These are phyloP conservation scores for Talaromyces sp. DNA, from an alignment of 2,329 filamentous ascomycete genomes.

Conservation along the genomic window DNA sequence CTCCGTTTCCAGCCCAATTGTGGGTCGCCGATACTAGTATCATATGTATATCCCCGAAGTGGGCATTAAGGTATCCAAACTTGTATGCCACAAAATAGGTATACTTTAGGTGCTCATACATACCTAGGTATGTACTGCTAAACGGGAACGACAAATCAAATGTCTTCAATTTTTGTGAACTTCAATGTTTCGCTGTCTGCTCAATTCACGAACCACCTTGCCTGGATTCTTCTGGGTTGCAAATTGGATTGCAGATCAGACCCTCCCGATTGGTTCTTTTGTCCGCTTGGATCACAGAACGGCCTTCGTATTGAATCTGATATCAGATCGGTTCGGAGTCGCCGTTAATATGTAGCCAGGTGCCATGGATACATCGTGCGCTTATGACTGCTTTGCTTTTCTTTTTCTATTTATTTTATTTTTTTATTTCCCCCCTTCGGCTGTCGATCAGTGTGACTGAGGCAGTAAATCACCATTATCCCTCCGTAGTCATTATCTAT, in stretches of 20 bases:
- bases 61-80: too few species aligned
- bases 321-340: conserved; percentile 9
- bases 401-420: not conserved
- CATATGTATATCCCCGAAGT: not conserved
- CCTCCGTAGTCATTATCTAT: too few species aligned
- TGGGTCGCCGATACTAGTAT: not conserved
- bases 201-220: too few species aligned
- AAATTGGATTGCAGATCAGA: conserved; percentile 8
- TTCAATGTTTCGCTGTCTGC: too few species aligned
- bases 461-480: too few species aligned
- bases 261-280: not conserved
- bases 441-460: not conserved
- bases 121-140: too few species aligned
- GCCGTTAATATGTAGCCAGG: conserved; percentile 6
- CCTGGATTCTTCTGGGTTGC: not conserved
- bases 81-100: too few species aligned
- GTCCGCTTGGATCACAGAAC: not conserved
- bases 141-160: too few species aligned
- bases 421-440: too few species aligned
- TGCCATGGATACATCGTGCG: not conserved
- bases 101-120: too few species aligned
- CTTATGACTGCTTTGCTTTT: too few species aligned
- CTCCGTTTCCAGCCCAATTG: not conserved
- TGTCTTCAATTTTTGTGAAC: too few species aligned
- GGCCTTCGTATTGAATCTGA: not conserved